These are phyloP conservation scores for Corymbia calophylla DNA, from an alignment of 441 rosid genomes.

Conservation along the genomic window DNA sequence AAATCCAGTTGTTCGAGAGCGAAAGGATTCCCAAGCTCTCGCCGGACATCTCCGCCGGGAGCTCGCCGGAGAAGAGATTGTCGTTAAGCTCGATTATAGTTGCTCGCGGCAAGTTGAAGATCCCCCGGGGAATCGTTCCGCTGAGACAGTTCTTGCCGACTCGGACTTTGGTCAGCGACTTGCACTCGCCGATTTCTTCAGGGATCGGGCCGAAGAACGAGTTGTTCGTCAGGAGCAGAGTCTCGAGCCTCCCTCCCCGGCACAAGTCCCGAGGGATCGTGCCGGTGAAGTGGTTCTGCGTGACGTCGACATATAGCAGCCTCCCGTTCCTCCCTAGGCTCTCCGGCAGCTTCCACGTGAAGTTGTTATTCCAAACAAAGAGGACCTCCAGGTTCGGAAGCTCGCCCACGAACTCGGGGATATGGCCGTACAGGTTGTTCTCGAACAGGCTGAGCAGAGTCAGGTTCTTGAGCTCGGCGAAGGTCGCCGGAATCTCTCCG, in stretches of 20 bases:
- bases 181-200: slow-evolving; percentile 55
- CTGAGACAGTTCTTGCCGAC: slow-evolving; percentile 39
- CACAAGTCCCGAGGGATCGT: slow-evolving; percentile 59
- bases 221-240: slow-evolving; percentile 53
- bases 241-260: slow-evolving; percentile 40
- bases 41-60: slow-evolving; percentile 57
- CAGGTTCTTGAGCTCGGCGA: slow-evolving; percentile 30
- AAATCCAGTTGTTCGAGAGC: slow-evolving; percentile 47
- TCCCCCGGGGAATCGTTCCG: slow-evolving; percentile 72
- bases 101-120: slow-evolving; percentile 45
- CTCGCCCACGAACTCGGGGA: slow-evolving; percentile 66
- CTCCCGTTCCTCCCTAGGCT: slow-evolving; percentile 64
- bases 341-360: slow-evolving; percentile 52
- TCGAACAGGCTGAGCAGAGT: slow-evolving; percentile 54
- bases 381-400: slow-evolving; percentile 57
- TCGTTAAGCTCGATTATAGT: slow-evolving; percentile 44
- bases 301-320: slow-evolving; percentile 50
- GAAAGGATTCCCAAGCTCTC: slow-evolving; percentile 25
- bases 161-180: slow-evolving; percentile 47
- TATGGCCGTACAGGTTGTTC: slow-evolving; percentile 51
- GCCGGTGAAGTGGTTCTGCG: slow-evolving; percentile 69
- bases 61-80: slow-evolving; percentile 65
- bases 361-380: slow-evolving; percentile 73
- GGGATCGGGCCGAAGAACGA: slow-evolving; percentile 74
- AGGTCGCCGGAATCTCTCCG: slow-evolving; percentile 70